Evolutionary conservation across 257 asterid species (phyloP).

Genomic region (Salvia miltiorrhiza): DNA sequence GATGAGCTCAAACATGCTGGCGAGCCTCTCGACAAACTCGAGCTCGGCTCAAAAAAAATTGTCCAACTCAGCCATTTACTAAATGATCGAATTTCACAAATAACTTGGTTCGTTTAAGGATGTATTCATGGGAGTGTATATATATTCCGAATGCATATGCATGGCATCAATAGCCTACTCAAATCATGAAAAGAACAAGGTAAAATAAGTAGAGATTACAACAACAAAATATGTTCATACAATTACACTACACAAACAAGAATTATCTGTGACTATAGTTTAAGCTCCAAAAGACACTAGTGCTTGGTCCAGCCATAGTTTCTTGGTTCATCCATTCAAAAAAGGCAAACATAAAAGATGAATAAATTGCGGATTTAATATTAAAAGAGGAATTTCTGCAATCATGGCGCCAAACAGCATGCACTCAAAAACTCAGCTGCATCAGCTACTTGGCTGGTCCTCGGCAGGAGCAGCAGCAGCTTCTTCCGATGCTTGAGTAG

Average conservation of each 20-base stretch:
- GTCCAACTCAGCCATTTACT: too few relatives aligned
- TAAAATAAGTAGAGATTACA: constrained; percentile 10
- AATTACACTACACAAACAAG: constrained; percentile 27
- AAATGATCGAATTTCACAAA: too few relatives aligned
- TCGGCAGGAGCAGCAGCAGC: constrained; percentile 31
- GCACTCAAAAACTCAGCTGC: background rate
- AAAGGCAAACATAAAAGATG: constrained; percentile 6
- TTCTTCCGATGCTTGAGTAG: constrained; percentile 36
- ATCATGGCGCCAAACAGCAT: background rate
- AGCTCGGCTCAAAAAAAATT: too few relatives aligned
- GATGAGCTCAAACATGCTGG: too few relatives aligned
- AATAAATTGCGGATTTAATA: background rate
- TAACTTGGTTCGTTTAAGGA: too few relatives aligned
- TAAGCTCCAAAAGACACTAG: background rate
- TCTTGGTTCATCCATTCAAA: background rate
- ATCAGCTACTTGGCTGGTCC: constrained; percentile 41
- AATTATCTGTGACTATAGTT: constrained; percentile 7
- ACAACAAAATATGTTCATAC: constrained; percentile 22
- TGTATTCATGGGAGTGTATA: too few relatives aligned
- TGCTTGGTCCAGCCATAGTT: constrained; percentile 13
- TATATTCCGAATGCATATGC: background rate
- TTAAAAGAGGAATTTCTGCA: background rate
- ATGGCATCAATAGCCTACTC: background rate
- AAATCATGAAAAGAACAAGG: background rate
- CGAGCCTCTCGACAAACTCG: too few relatives aligned